A percentile compares a stretch with the other conserved stretches of the same genome.
Conservation (phyloP, 2,329 filamentous ascomycete genomes). For the Pseudogymnoascus sp. region DNA sequence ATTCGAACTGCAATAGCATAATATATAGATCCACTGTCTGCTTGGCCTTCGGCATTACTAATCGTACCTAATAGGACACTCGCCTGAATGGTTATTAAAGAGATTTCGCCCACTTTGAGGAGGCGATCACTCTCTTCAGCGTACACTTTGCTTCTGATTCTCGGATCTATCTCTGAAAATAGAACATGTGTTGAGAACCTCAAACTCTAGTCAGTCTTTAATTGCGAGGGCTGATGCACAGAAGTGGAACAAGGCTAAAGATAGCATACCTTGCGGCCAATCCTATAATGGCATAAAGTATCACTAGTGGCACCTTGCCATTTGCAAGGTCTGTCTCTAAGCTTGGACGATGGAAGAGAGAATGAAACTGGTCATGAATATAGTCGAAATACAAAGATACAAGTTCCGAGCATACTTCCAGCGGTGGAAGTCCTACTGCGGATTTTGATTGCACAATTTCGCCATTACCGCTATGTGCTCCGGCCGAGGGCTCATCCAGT, state of each 20-base stretch:
- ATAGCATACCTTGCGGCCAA: constrained; percentile 20
- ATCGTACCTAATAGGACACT: constrained; percentile 32
- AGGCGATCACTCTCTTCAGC: constrained; percentile 21
- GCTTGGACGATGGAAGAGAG: constrained; percentile 28
- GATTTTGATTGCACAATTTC: no score
- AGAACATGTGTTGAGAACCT: constrained; percentile 17
- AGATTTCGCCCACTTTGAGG: constrained; percentile 32
- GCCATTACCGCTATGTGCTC: no score
- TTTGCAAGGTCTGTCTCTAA: constrained; percentile 22
- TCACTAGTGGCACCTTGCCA: constrained; percentile 17
- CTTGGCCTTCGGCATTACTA: constrained; percentile 31
- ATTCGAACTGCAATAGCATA: constrained; percentile 33
- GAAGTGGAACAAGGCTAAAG: neutral
- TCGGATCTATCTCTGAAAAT: constrained; percentile 19
- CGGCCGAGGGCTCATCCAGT: no score
- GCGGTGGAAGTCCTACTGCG: no score
- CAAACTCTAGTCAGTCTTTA: constrained; percentile 16
- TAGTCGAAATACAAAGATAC: constrained; percentile 30
- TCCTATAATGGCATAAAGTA: constrained; percentile 25
- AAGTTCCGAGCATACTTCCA: constrained; percentile 16
- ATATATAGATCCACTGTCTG: constrained; percentile 32
- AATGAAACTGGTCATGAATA: constrained; percentile 31
- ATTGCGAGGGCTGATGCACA: neutral
- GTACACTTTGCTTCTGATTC: constrained; percentile 20
- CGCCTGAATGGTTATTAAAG: constrained; percentile 33